These are phyloP conservation scores for Arachnopeziza araneosa DNA, from an alignment of 2,329 filamentous ascomycete genomes.

Conservation along the genomic window DNA sequence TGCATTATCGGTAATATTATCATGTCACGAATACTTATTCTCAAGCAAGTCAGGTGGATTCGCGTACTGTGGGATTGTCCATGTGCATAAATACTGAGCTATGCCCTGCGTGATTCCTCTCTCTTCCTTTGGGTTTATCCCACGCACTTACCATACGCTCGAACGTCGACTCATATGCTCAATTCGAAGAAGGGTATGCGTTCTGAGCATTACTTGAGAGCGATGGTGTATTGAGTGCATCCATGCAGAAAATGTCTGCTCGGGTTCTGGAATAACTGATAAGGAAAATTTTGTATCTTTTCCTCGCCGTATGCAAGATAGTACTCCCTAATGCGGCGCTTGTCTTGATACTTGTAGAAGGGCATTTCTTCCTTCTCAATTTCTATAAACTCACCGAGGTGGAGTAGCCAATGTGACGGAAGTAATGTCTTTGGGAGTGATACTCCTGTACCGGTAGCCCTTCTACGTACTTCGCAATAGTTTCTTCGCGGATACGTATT, in stretches of 20 bases:
- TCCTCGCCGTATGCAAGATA: not conserved
- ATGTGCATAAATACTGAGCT: too few relatives aligned
- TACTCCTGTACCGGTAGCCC: not conserved
- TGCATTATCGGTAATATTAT: too few relatives aligned
- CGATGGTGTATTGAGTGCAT: not conserved
- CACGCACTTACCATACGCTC: too few relatives aligned
- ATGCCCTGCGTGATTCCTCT: too few relatives aligned
- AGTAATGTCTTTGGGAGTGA: not conserved
- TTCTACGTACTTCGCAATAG: too few relatives aligned
- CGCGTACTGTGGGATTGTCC: too few relatives aligned
- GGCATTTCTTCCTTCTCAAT: not conserved
- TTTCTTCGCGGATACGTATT: too few relatives aligned
- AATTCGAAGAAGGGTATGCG: too few relatives aligned
- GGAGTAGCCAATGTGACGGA: not conserved
- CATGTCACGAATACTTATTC: too few relatives aligned
- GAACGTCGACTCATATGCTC: too few relatives aligned
- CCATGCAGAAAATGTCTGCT: not conserved
- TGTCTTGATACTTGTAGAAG: not conserved
- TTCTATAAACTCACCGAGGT: not conserved
- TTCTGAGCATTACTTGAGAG: not conserved
- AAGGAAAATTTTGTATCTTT: not conserved
- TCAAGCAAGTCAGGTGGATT: too few relatives aligned
- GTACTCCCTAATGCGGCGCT: not conserved
- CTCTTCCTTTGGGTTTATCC: too few relatives aligned
- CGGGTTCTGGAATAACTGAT: not conserved